Conservation (phyloP, 2,329 filamentous ascomycete species). For the Colletotrichum plurivorum region DNA sequence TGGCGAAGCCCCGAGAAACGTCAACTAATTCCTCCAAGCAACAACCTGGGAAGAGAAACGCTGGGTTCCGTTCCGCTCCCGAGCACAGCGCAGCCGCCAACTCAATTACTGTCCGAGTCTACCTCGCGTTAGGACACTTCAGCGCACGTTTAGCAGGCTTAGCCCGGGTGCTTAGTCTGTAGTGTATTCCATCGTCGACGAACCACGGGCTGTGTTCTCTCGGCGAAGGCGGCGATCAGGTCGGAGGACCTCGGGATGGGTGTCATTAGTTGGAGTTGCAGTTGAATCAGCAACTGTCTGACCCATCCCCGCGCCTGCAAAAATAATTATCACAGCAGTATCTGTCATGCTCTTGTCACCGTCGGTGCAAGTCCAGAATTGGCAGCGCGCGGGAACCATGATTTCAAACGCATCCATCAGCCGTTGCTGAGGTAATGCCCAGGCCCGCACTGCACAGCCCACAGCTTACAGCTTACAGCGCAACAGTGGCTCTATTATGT, state of each 20-base stretch:
- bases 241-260: constrained; percentile 28
- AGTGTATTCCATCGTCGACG: constrained; percentile 21
- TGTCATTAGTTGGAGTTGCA: too few species aligned
- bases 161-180: background rate
- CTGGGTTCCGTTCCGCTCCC: constrained; percentile 7
- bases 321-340: background rate
- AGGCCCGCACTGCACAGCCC: constrained; percentile 8
- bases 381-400: constrained; percentile 26
- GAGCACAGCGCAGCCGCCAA: constrained; percentile 1
- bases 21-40: constrained; percentile 7
- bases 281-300: constrained; percentile 33
- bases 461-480: too few species aligned
- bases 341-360: constrained; percentile 24
- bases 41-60: too few species aligned
- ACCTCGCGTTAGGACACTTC: background rate
- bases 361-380: constrained; percentile 17
- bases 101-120: constrained; percentile 21
- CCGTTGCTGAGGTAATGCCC: constrained; percentile 39
- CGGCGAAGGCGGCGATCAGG: constrained; percentile 32
- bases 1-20: constrained; percentile 15
- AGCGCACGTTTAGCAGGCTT: constrained; percentile 1
- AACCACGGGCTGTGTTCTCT: constrained; percentile 15
- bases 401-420: constrained; percentile 36
- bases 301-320: constrained; percentile 3
- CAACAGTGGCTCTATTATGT: too few species aligned